Evolutionary conservation across 768 basidiomycete species (phyloP), one percentile per base, ranked within the genome.

Genomic region (Neoboletus magnificus): DNA sequence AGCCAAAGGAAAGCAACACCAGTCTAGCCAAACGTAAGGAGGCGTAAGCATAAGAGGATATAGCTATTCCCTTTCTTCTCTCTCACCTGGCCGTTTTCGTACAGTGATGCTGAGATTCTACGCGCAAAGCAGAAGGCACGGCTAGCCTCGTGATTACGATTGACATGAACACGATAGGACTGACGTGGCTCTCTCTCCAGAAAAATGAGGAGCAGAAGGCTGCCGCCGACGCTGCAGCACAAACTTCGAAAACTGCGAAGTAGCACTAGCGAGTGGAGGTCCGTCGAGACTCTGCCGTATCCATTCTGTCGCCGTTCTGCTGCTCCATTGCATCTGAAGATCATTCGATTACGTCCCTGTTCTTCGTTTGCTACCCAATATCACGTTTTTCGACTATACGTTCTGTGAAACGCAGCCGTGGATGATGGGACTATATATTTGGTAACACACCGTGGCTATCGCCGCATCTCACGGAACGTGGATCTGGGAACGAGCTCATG

Each of bases 61-160:
- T 46, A 53, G 48, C 55, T 59, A 53, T 44, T 36, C 23, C 49
- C 53, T 52, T 59, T 60, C 55, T 60, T 36, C 53, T 62, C 49
- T 56, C 62, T 68, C 62, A 68, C 55, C 62, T 52, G 65, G 62
- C 60, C 55, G 36, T 58, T 60, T 60, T 57, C 67, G 36, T 57
- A 47, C 66, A 92, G 90, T 55, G 89, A 92, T 70, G 89, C 90
- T 41, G 86, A 86, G 63, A 81, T 82, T 43, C 69, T 92, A 56
- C 80, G 86, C 54, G 82, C 83, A 57, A 92, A 92, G 69, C 89
- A 91, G 70, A 89, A 86, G 85, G 89, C 85, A 73, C 40, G 76
- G 16, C 23, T 40, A 40, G 37, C 48, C 59, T 59, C 52, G 45
- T 53, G 58, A 30, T 48, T 23, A 27, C 45, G 36, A 48, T 44